phyloP scores from a whole-genome alignment of 306 rosid genomes.

The Cucumis cinereus region DNA sequence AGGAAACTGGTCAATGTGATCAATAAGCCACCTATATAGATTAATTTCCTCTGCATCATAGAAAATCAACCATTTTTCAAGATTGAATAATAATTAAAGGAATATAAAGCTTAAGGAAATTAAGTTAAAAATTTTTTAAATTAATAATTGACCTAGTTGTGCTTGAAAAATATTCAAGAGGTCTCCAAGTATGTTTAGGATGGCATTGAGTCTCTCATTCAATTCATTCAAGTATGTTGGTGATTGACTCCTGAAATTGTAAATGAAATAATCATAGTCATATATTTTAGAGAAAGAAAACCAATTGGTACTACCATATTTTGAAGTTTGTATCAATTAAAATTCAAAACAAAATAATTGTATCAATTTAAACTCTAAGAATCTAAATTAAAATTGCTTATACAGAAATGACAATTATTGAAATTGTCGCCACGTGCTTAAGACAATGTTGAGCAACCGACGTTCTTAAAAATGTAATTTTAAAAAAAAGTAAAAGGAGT shows the following conservation, averaged over 20 bases:
- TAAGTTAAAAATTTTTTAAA: background rate
- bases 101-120: background rate
- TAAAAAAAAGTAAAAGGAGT: no score
- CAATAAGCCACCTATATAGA: background rate
- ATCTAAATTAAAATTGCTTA: no score
- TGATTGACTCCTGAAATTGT: background rate
- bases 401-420: no score
- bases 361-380: no score
- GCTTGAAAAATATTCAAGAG: background rate
- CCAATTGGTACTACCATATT: no score
- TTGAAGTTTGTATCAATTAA: no score
- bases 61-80: background rate
- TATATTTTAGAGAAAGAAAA: no score
- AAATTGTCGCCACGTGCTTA: no score
- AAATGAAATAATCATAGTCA: background rate
- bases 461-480: no score
- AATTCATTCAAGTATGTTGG: slow-evolving; percentile 1
- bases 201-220: background rate
- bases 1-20: background rate
- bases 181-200: background rate
- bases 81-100: background rate
- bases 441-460: no score
- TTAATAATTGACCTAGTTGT: background rate
- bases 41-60: background rate
- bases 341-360: no score